Base-by-base conservation (phyloP, 2,329 filamentous ascomycete genomes). In the Lachnellula hyalina region DNA sequence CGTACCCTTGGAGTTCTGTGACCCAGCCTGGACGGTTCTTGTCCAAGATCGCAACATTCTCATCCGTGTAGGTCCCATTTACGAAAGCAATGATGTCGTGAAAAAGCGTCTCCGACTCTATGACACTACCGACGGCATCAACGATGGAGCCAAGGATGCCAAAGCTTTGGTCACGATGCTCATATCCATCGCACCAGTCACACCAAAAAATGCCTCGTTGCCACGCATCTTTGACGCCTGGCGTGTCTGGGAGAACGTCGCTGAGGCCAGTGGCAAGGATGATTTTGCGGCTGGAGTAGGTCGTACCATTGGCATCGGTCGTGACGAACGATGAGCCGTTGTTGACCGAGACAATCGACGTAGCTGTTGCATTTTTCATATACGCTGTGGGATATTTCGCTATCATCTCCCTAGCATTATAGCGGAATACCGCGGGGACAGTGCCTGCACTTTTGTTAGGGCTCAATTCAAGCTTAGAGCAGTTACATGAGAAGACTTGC, bases 141-240 rank as follows among this genome's bases (percentile, higher is more conserved):
- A 71, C 61, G 0, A 84, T 66, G 1, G 70, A 58, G 1, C 73
- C 76, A 0, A 86, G 65, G 35, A 85, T 72, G 1, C 82, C 81
- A 1, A 85, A 72, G 0, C 74, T 55, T 57, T 84, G 81, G 63
- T 84, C 80, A 0, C 76, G 77, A 65, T 85, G 81, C 68, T 85
- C 82, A 59, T 78, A 74, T 12, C 82, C 82, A 63, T 85, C 82
- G 58, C 82, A 85, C 82, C 82, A 85, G 0, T 81, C 81, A 52
- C 82, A 85, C 80, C 82, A 85, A 69, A 71, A 85, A 50, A 85
- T 77, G 5, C 82, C 83, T 55, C 78, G 74, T 48, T 80, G 81
- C 75, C 79, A 85, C 62, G 75, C 77, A 52, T 82, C 77, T 7
- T 60, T 34, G 0, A 85, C 52, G 0, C 83, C 82, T 0, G 82